Evolutionary conservation across 1,139 yeast species (phyloP), one percentile per base, ranked within the genome.

Genomic region (Kurtzmaniella quercitrusa): DNA sequence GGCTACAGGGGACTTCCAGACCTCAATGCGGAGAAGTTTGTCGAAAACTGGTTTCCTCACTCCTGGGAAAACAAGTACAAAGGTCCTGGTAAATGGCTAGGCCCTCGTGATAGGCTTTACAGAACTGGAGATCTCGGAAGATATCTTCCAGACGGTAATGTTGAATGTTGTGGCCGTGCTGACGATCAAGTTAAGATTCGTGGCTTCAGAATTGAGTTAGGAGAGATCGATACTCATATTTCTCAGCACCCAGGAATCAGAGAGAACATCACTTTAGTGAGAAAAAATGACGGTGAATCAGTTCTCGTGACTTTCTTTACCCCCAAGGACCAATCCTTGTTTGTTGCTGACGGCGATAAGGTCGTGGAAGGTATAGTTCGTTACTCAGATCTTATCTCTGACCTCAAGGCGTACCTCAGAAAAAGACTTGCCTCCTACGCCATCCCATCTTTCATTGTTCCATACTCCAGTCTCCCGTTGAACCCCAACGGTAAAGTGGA

Each of bases 401-500:
- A 89, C 53, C 80, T 94, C 58, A 85, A 86, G 62, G 75, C 74
- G 12, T 85, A 88, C 63, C 77, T 94, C 64, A 89, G 89, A 67
- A 87, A 85, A 57, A 84, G 95, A 67, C 76, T 94, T 48, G 97
- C 98, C 0, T 75, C 88, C 10, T 94, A 94, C 63, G 96, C 98
- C 14, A 85, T 94, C 43, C 98, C 99, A 41, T 77, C 96, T 1
- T 75, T 93, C 38, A 82, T 93, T 57, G 93, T 94, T 43, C 98
- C 97, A 23, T 73, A 94, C 70, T 75, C 76, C 27, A 83, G 82
- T 59, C 70, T 94, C 59, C 98, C 98, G 16, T 73, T 94, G 65
- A 94, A 94, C 65, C 99, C 99, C 46, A 94, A 94, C 61, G 99
- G 99, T 57, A 94, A 94, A 66, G 90, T 94, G 44, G 99, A 94